Base-by-base conservation (phyloP, 371 early-diverging fungal species). In the Dinochytrium kinnereticum region DNA sequence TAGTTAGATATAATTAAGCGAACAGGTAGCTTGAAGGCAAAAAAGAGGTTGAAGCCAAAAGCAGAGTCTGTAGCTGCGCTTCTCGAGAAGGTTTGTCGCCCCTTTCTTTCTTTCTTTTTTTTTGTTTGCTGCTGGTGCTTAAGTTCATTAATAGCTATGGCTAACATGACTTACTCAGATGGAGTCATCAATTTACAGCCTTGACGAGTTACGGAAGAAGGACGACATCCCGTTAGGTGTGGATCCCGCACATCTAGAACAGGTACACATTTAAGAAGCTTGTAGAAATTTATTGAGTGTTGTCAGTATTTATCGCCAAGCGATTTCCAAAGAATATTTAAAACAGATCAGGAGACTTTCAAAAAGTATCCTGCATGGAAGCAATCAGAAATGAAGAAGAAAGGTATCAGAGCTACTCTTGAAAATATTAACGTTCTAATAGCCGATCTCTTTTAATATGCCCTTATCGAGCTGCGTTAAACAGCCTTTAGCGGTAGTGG, bases 321-420 rank as follows among this genome's bases (percentile, higher is more conserved):
- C 10, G 83, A 83, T 33, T 80, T 83, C 65, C 17, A 50, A 39
- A 79, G 50, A 59, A 71, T 75, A 17, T 83, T 83, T 59, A 74
- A 76, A 36, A 71, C 75, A 28, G 75, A 73, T 33, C 26, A 33
- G 31, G 64, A 37, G 19, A 71, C 72, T 2, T 83, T 72, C 59
- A 5, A 37, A 19, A 24, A n/a, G 26, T 71, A 69, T 40, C 83
- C 83, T 7, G 59, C 30, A 1, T 83, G 83, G 83, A 80, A 79
- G 55, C 72, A 73, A 64, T 31, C 75, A 24, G 81, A 81, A 19
- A 30, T 80, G 68, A 83, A 83, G 64, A 78, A 75, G 57, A 82
- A 76, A 75, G 80, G 76, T 68, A 71, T 34, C 37, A 3, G 36
- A 33, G 34, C 19, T 34, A 31, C 7, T 13, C 44, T 13, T n/a